Evolutionary conservation across 2,329 filamentous ascomycete species (phyloP).

Genomic region (Nothophoma quercina): DNA sequence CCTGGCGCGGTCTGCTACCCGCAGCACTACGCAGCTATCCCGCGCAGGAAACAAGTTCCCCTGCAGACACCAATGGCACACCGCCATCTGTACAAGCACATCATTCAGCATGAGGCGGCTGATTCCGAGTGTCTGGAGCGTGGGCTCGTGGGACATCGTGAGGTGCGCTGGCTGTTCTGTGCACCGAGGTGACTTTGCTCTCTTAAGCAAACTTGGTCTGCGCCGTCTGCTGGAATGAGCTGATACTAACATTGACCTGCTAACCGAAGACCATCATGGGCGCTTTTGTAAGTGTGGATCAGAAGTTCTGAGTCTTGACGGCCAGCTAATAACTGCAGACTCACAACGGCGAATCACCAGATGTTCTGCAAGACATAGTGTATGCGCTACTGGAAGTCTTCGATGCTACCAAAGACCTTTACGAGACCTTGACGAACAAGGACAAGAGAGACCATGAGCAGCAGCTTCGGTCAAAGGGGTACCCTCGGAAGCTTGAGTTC

Average conservation of each 20-base stretch:
- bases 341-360: conserved; percentile 32
- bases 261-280: conserved; percentile 31
- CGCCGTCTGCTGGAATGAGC: conserved; percentile 23
- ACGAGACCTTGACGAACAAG: conserved; percentile 40
- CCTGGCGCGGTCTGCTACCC: conserved; percentile 39
- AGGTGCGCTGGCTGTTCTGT: conserved; percentile 25
- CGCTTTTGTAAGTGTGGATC: conserved; percentile 30
- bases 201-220: conserved; percentile 25
- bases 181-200: conserved; percentile 21
- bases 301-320: background rate
- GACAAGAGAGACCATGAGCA: conserved; percentile 45
- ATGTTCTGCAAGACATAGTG: conserved; percentile 43
- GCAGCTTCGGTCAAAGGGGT: conserved; percentile 38
- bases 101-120: conserved; percentile 38
- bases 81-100: conserved; percentile 48
- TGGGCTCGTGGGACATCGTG: conserved; percentile 27
- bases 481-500: conserved; percentile 38
- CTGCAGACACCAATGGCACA: conserved; percentile 39
- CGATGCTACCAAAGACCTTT: conserved; percentile 45
- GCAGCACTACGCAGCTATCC: conserved; percentile 30
- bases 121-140: conserved; percentile 8
- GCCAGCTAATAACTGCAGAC: conserved; percentile 30
- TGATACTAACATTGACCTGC: conserved; percentile 18
- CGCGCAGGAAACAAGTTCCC: conserved; percentile 26
- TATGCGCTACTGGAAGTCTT: conserved; percentile 45